phyloP scores from a whole-genome alignment of 1,284 basidiomycete genomes.

The Melampsora occidentalis region DNA sequence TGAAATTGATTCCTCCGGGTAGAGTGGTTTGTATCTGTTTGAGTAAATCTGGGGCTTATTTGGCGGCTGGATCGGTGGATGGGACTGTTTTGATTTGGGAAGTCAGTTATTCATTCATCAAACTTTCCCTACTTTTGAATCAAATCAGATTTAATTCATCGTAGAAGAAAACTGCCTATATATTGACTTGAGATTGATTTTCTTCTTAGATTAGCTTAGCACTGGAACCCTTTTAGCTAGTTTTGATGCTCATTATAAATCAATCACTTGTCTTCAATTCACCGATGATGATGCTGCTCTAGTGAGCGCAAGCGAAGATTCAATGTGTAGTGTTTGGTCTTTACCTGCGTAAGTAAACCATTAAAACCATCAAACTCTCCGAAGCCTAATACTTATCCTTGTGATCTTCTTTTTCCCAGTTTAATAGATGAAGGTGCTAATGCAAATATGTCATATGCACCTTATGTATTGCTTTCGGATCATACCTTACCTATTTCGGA shows the following conservation, averaged over 20 bases:
- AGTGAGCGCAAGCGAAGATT: conserved; percentile 83
- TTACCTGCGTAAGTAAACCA: conserved; percentile 71
- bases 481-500: conserved; percentile 87
- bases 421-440: conserved; percentile 12
- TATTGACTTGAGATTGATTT: conserved; percentile 16
- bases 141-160: neutral
- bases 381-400: conserved; percentile 1
- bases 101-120: conserved; percentile 61
- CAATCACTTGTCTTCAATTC: conserved; percentile 76
- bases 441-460: conserved; percentile 59
- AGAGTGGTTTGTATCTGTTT: conserved; percentile 74
- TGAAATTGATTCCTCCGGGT: conserved; percentile 73
- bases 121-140: neutral
- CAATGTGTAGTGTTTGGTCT: conserved; percentile 82
- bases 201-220: conserved; percentile 63
- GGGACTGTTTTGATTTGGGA: conserved; percentile 95
- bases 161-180: no score
- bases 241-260: conserved; percentile 93
- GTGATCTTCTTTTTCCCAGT: conserved; percentile 13
- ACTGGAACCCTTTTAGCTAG: conserved; percentile 83
- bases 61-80: conserved; percentile 79
- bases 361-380: no score
- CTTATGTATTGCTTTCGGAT: conserved; percentile 78
- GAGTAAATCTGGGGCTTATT: conserved; percentile 70
- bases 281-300: conserved; percentile 75